phyloP scores from a whole-genome alignment of 495 filamentous ascomycete species.

The Apodospora peruviana region DNA sequence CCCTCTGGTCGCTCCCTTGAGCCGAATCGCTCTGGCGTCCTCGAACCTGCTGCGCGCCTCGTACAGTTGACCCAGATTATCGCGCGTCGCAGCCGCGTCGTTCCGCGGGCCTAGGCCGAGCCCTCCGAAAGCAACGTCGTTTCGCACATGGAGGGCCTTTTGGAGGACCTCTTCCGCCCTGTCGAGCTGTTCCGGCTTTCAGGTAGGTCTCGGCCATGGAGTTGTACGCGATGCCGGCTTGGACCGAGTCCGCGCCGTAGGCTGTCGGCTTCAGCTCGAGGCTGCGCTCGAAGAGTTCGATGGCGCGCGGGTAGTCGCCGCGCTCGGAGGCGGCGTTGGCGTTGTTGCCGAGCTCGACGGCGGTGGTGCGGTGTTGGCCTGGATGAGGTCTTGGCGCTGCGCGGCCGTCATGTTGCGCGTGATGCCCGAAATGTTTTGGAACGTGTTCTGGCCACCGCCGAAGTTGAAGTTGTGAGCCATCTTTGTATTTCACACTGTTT shows the following conservation, averaged over 20 bases:
- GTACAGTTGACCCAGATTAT: neutral
- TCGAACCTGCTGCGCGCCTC: neutral
- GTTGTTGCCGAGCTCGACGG: neutral
- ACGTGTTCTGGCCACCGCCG: too few relatives aligned
- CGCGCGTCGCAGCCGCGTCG: neutral
- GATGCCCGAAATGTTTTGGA: too few relatives aligned
- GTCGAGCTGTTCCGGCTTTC: neutral
- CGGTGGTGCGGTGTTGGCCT: neutral
- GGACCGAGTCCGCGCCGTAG: neutral
- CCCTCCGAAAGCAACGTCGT: neutral
- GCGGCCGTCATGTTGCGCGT: too few relatives aligned
- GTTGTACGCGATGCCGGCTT: neutral
- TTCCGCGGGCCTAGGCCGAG: neutral
- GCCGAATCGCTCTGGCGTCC: neutral
- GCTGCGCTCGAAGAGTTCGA: neutral
- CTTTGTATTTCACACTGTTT: too few relatives aligned
- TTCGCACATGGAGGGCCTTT: neutral
- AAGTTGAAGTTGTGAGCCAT: too few relatives aligned
- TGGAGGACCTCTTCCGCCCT: neutral
- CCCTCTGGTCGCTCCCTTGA: neutral
- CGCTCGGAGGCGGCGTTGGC: neutral
- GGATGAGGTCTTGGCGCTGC: too few relatives aligned
- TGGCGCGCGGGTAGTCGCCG: neutral
- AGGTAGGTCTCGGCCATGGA: neutral
- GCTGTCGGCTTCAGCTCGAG: neutral